These are phyloP conservation scores for Mycena filopes DNA, from an alignment of 768 basidiomycete species.

Conservation along the genomic window DNA sequence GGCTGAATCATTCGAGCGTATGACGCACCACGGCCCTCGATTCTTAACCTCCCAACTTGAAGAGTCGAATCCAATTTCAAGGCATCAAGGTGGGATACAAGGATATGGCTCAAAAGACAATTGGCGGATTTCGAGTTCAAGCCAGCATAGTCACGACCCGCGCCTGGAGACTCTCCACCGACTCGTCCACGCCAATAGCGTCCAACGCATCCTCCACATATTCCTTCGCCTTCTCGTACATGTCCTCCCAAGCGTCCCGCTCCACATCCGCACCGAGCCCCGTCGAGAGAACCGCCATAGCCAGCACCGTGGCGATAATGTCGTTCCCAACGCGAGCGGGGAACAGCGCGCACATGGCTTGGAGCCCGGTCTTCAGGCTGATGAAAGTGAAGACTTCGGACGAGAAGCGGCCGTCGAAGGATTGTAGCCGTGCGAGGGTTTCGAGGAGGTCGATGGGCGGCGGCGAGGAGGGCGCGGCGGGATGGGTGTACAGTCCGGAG, in stretches of 20 bases:
- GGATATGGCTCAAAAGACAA: too few species aligned
- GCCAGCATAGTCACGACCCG: conserved; percentile 8
- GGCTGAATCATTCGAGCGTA: too few species aligned
- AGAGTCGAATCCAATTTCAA: too few species aligned
- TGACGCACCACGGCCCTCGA: too few species aligned
- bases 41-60: too few species aligned
- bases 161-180: conserved; percentile 5
- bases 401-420: conserved; percentile 30
- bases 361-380: not conserved
- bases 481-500: too few species aligned
- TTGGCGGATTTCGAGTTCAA: too few species aligned
- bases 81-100: too few species aligned
- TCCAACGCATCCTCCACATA: conserved; percentile 19
- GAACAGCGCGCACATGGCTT: conserved; percentile 10
- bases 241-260: conserved; percentile 30
- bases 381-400: conserved; percentile 18
- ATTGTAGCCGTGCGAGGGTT: conserved; percentile 27
- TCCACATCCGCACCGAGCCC: conserved; percentile 16
- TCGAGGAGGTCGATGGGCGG: conserved; percentile 20
- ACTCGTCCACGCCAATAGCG: not conserved
- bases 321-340: conserved; percentile 2
- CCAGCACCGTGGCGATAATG: conserved; percentile 20
- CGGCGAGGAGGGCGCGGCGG: too few species aligned
- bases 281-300: conserved; percentile 27
- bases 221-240: conserved; percentile 28